These are phyloP conservation scores for Sporobolomyces pararoseus DNA, from an alignment of 768 basidiomycete species.

Conservation along the genomic window DNA sequence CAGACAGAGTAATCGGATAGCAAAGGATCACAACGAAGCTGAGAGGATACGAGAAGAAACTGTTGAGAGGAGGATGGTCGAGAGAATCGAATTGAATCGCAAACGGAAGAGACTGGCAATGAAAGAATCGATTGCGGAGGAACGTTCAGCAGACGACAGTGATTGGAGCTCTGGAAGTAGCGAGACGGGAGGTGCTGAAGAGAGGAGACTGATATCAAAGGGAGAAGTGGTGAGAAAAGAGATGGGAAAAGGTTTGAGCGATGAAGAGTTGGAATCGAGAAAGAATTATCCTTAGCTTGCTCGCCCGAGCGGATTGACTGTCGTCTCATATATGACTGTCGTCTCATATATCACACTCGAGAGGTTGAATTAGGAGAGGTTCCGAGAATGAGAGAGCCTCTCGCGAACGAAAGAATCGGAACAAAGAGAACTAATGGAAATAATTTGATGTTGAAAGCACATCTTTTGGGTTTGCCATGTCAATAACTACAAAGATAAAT, in stretches of 20 bases:
- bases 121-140: not conserved
- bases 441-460: not conserved
- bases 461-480: conserved; percentile 3
- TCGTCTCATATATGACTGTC: too few relatives aligned
- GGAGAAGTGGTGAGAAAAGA: not conserved
- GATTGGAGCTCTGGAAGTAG: too few relatives aligned
- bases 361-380: too few relatives aligned
- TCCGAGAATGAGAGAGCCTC: not conserved
- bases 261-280: conserved; percentile 9
- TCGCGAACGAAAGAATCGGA: not conserved
- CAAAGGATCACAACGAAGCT: not conserved
- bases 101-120: too few relatives aligned
- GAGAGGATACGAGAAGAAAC: not conserved
- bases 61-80: not conserved
- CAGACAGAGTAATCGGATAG: conserved; percentile 1
- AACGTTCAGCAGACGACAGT: too few relatives aligned
- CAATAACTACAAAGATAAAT: not conserved
- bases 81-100: not conserved
- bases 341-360: too few relatives aligned
- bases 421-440: not conserved
- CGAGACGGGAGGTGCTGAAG: too few relatives aligned
- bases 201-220: too few relatives aligned
- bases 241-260: not conserved
- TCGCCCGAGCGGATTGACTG: not conserved
- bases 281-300: too few relatives aligned